phyloP scores from a whole-genome alignment of 495 filamentous ascomycete species.

The Bathelium albidoporum region DNA sequence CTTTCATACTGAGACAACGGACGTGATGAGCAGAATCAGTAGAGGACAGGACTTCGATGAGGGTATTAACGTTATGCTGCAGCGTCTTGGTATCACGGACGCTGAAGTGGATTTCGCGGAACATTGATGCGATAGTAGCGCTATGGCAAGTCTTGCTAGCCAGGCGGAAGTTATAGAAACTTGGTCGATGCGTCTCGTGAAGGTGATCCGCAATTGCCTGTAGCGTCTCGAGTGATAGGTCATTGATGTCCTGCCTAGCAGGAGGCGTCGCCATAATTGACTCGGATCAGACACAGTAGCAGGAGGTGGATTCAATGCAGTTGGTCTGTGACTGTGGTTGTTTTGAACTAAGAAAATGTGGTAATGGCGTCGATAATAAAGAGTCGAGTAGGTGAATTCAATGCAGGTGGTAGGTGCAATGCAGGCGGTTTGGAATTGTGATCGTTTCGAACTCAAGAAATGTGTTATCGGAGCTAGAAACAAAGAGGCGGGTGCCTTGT shows the following conservation, averaged over 20 bases:
- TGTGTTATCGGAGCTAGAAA: not conserved
- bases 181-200: conserved; percentile 14
- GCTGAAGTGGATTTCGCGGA: conserved; percentile 8
- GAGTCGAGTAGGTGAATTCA: not conserved
- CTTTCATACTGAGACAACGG: conserved; percentile 11
- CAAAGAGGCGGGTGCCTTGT: too few relatives aligned
- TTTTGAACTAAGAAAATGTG: not conserved
- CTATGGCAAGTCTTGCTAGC: conserved; percentile 14
- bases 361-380: not conserved
- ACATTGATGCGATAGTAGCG: conserved; percentile 10
- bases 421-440: not conserved
- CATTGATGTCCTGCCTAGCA: not conserved
- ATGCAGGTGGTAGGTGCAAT: not conserved
- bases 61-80: conserved; percentile 9
- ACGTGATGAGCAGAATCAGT: conserved; percentile 9
- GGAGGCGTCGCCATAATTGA: not conserved
- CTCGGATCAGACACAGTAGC: not conserved
- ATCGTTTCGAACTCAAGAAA: not conserved
- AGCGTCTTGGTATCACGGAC: conserved; percentile 10
- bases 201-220: conserved; percentile 12
- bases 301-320: not conserved
- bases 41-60: conserved; percentile 11
- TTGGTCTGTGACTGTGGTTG: not conserved
- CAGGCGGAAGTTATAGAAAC: conserved; percentile 10
- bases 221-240: conserved; percentile 9